phyloP scores from a whole-genome alignment of 805 yeast species.

The Torulaspora indica region DNA sequence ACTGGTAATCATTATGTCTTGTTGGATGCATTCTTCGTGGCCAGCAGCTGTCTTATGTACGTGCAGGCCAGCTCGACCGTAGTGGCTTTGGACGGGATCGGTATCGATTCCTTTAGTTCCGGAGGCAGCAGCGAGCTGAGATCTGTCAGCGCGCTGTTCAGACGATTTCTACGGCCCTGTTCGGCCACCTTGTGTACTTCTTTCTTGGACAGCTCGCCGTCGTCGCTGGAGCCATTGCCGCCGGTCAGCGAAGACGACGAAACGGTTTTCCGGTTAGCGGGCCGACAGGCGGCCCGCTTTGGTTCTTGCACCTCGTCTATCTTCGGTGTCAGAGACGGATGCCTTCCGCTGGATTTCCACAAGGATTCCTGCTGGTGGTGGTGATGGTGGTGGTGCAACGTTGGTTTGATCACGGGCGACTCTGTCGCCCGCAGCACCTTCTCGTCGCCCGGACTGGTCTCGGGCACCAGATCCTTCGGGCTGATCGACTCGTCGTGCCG shows the following conservation, averaged over 20 bases:
- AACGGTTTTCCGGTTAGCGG: slow-evolving; percentile 4
- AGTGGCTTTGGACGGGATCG: slow-evolving; percentile 85
- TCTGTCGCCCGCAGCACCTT: slow-evolving; percentile 26
- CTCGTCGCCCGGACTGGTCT: slow-evolving; percentile 6
- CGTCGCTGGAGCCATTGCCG: slow-evolving; percentile 14
- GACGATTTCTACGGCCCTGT: slow-evolving; percentile 90
- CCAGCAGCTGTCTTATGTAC: slow-evolving; percentile 52
- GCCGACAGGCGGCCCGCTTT: background rate
- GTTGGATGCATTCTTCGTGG: slow-evolving; percentile 30
- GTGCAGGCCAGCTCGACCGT: slow-evolving; percentile 85
- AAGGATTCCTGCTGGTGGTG: background rate
- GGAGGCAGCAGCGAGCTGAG: slow-evolving; percentile 66
- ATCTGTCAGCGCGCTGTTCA: slow-evolving; percentile 81
- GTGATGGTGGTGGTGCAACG: slow-evolving; percentile 5
- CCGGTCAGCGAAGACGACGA: slow-evolving; percentile 6
- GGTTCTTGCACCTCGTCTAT: background rate
- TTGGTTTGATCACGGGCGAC: slow-evolving; percentile 29
- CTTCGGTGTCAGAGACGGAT: background rate
- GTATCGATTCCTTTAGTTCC: slow-evolving; percentile 48
- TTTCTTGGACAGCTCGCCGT: slow-evolving; percentile 21
- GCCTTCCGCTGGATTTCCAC: slow-evolving; percentile 1
- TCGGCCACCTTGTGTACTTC: slow-evolving; percentile 82
- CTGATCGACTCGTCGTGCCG: slow-evolving; percentile 3
- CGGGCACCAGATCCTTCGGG: slow-evolving; percentile 4
- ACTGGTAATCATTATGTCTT: background rate